Evolutionary conservation across 208 protist genomes (phyloP).

Genomic region (Trypanosoma avium): DNA sequence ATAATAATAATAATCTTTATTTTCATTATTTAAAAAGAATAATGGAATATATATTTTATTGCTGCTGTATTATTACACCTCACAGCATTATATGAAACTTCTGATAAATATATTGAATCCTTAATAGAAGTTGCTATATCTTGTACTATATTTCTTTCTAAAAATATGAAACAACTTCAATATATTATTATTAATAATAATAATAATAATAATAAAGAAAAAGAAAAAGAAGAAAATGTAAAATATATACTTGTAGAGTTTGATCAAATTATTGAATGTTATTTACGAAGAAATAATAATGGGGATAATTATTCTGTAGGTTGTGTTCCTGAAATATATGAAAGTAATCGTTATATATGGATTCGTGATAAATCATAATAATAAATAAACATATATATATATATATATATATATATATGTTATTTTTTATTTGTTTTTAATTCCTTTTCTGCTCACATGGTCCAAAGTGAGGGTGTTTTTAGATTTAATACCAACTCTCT

Average conservation of each 20-base stretch:
- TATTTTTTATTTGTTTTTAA: no score
- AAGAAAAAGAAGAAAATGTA: background rate
- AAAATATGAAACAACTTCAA: slow-evolving; percentile 18
- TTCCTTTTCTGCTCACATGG: no score
- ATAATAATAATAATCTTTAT: background rate
- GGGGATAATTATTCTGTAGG: slow-evolving; percentile 14
- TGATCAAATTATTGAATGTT: slow-evolving; percentile 10
- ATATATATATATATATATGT: no score
- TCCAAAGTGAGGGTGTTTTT: background rate
- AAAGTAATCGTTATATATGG: slow-evolving; percentile 1
- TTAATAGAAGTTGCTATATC: slow-evolving; percentile 63
- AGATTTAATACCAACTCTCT: background rate
- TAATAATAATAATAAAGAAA: background rate
- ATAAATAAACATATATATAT: no score
- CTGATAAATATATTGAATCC: slow-evolving; percentile 64
- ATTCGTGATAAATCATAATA: no score
- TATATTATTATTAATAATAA: background rate
- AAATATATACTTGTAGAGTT: slow-evolving; percentile 10
- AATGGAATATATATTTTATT: slow-evolving; percentile 38
- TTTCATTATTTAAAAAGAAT: slow-evolving; percentile 21
- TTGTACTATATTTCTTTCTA: slow-evolving; percentile 62
- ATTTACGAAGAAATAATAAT: slow-evolving; percentile 6
- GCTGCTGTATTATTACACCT: slow-evolving; percentile 68
- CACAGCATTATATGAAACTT: slow-evolving; percentile 52
- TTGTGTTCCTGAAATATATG: slow-evolving; percentile 10